phyloP scores from a whole-genome alignment of 768 basidiomycete genomes.

The Tylopilus rubrobrunneus region DNA sequence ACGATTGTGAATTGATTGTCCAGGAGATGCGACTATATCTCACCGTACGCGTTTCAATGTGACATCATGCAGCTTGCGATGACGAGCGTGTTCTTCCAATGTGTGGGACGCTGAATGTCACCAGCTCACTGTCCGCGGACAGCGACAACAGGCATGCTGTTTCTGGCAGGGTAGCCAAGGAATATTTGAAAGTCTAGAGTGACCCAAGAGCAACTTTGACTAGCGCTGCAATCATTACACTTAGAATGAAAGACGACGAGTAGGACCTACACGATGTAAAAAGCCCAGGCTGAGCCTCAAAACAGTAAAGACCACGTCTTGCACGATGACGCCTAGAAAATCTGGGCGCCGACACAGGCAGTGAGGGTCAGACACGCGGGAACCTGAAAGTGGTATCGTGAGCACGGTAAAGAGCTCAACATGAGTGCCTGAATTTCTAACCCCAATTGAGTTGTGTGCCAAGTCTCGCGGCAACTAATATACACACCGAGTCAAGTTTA shows the following conservation, averaged over 20 bases:
- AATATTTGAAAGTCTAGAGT: constrained; percentile 2
- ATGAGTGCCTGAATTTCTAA: too few species aligned
- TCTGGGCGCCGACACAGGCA: background rate
- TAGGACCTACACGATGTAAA: background rate
- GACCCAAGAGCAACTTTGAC: background rate
- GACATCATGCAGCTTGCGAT: background rate
- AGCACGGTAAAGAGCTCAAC: too few species aligned
- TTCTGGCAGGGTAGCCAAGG: constrained; percentile 10
- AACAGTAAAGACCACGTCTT: constrained; percentile 3
- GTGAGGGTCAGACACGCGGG: constrained; percentile 2
- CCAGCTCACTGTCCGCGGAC: constrained; percentile 7
- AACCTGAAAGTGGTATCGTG: background rate
- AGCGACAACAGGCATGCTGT: background rate
- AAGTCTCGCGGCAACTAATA: constrained; percentile 35
- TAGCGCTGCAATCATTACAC: constrained; percentile 3
- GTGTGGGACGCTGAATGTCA: background rate
- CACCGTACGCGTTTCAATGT: background rate
- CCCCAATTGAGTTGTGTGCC: background rate
- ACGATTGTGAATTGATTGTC: background rate
- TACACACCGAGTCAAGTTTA: constrained; percentile 70
- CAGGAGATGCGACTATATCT: constrained; percentile 2
- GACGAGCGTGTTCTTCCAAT: background rate
- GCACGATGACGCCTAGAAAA: background rate
- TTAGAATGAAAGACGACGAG: background rate
- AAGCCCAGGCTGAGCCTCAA: background rate